Conservation (phyloP, 202 grass and related monocot genomes). For the Brachypodium distachyon region DNA sequence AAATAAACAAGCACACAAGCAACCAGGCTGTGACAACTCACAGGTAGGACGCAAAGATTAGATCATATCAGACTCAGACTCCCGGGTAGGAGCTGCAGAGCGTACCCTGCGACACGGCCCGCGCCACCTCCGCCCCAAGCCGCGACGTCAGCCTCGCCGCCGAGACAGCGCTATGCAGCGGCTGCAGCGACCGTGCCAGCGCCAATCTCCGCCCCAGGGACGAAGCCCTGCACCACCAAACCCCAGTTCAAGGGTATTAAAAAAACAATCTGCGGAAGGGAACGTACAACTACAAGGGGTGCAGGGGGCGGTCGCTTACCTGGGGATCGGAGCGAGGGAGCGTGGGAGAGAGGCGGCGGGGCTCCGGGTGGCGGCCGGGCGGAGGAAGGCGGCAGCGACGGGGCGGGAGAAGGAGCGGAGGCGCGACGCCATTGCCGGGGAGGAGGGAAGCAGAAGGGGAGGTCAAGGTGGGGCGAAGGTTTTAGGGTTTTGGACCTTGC, state of each 20-base stretch:
- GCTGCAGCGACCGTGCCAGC: slow-evolving; percentile 51
- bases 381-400: slow-evolving; percentile 32
- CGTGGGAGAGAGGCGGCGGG: slow-evolving; percentile 21
- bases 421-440: slow-evolving; percentile 48
- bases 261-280: neutral
- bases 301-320: slow-evolving; percentile 13
- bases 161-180: slow-evolving; percentile 79
- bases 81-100: slow-evolving; percentile 92
- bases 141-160: slow-evolving; percentile 79
- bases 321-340: slow-evolving; percentile 15
- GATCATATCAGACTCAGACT: slow-evolving; percentile 82
- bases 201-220: slow-evolving; percentile 28
- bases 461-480: neutral
- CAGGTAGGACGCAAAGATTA: slow-evolving; percentile 46
- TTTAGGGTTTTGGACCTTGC: slow-evolving; percentile 34
- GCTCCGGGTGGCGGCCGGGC: slow-evolving; percentile 13
- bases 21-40: slow-evolving; percentile 32
- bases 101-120: slow-evolving; percentile 97
- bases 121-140: slow-evolving; percentile 67
- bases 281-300: too few species aligned
- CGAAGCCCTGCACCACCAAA: slow-evolving; percentile 7
- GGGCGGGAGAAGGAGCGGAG: slow-evolving; percentile 47
- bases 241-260: neutral
- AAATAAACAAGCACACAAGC: slow-evolving; percentile 24
- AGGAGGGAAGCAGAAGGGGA: neutral